A percentile compares a stretch with the other conserved stretches of the same genome.
phyloP scores from a whole-genome alignment of 2,329 filamentous ascomycete genomes.

The Aspergillus aculeatinus region DNA sequence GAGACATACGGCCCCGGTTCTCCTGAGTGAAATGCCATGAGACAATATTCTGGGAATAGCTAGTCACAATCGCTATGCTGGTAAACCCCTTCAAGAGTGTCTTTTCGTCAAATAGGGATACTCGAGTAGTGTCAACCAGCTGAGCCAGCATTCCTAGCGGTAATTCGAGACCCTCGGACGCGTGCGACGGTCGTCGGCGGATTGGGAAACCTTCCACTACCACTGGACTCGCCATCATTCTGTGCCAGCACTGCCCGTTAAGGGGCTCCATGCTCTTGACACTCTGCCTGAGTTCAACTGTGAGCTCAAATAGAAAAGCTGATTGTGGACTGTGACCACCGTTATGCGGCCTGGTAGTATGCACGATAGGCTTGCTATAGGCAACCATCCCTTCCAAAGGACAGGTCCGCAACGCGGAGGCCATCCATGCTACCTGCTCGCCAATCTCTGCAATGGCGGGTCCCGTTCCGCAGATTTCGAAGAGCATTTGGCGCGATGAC shows the following conservation, averaged over 20 bases:
- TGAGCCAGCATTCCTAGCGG: background rate
- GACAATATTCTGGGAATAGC: background rate
- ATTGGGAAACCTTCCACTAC: constrained; percentile 8
- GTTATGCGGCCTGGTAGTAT: background rate
- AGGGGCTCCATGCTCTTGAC: background rate
- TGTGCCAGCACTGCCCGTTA: constrained; percentile 4
- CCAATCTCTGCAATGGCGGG: constrained; percentile 5
- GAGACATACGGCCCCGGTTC: background rate
- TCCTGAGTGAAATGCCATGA: constrained; percentile 4
- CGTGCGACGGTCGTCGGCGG: background rate
- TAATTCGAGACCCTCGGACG: constrained; percentile 3
- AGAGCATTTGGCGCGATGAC: too few species aligned
- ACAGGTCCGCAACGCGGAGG: background rate
- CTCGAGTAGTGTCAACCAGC: background rate
- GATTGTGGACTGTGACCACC: background rate
- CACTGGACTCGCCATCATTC: background rate
- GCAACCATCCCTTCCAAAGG: background rate
- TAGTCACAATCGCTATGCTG: constrained; percentile 1
- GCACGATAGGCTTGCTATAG: background rate
- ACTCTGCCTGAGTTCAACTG: background rate
- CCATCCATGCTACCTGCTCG: constrained; percentile 8
- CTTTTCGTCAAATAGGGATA: background rate
- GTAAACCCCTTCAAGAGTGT: constrained; percentile 6
- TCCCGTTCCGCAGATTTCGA: background rate
- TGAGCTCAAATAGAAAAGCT: background rate